Conservation (phyloP, 805 yeast genomes). For the Candida krabiensis region DNA sequence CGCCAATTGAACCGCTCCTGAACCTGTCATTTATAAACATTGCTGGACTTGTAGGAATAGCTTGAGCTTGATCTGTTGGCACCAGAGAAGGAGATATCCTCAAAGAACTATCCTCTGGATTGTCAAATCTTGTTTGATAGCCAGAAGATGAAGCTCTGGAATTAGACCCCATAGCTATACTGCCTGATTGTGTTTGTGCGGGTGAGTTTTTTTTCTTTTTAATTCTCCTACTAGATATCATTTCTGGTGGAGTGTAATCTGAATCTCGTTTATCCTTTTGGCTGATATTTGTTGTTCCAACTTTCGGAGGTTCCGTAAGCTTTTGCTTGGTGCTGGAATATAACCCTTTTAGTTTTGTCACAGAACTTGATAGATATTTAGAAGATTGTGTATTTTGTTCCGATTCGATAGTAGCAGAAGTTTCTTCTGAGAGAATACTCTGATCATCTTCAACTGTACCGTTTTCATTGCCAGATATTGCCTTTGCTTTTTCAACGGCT, state of each 20-base stretch:
- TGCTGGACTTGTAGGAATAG: constrained; percentile 22
- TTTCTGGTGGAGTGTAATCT: constrained; percentile 52
- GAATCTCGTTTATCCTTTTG: constrained; percentile 9
- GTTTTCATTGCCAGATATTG: background rate
- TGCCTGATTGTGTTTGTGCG: no score
- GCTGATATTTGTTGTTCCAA: background rate
- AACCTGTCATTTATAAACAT: constrained; percentile 28
- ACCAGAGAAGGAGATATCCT: no score
- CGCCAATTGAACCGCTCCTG: constrained; percentile 10
- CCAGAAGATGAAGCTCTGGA: constrained; percentile 11
- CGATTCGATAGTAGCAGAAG: background rate
- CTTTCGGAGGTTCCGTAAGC: constrained; percentile 8
- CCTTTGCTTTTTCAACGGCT: constrained; percentile 21
- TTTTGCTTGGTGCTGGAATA: constrained; percentile 49
- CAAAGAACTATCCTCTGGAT: background rate
- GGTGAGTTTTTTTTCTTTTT: no score
- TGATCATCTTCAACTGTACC: background rate
- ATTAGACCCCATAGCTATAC: no score
- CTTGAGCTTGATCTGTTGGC: no score
- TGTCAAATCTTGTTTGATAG: constrained; percentile 5
- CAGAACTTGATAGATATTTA: constrained; percentile 39
- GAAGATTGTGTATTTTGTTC: background rate
- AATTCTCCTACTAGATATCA: constrained; percentile 58
- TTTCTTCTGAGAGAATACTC: background rate
- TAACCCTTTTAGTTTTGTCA: constrained; percentile 69